Conservation (phyloP, 2,329 filamentous ascomycete genomes). For the Alternaria rosae region DNA sequence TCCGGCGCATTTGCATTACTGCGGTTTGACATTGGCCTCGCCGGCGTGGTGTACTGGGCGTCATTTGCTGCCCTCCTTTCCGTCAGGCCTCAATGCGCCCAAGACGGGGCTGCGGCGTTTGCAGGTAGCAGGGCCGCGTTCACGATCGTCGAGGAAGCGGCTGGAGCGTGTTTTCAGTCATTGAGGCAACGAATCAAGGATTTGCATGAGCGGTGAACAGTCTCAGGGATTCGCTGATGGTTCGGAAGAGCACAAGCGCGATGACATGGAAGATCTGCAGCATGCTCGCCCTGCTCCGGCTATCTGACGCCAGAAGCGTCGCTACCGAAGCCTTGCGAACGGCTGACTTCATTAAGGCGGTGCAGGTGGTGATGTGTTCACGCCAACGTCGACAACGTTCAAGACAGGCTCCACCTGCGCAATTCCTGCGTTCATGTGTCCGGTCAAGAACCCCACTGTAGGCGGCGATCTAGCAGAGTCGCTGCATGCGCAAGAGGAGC, state of each 20-base stretch:
- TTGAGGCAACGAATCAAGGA: conserved; percentile 48
- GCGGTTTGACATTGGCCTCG: conserved; percentile 31
- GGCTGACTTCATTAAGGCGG: conserved; percentile 47
- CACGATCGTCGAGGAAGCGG: conserved; percentile 27
- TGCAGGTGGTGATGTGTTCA: conserved; percentile 48
- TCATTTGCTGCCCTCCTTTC: conserved; percentile 38
- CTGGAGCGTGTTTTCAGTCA: conserved; percentile 18
- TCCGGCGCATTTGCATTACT: conserved; percentile 15
- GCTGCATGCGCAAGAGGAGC: conserved; percentile 33
- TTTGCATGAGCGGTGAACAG: conserved; percentile 46
- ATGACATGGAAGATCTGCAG: conserved; percentile 53
- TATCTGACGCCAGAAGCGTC: conserved; percentile 45
- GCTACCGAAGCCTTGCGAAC: conserved; percentile 49
- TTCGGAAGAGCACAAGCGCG: conserved; percentile 45
- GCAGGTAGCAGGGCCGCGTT: conserved; percentile 28
- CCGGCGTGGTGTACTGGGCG: conserved; percentile 19
- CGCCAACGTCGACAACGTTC: conserved; percentile 30
- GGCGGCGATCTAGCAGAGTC: conserved; percentile 21
- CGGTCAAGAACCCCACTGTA: conserved; percentile 23
- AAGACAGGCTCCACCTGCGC: conserved; percentile 17
- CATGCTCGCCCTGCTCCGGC: conserved; percentile 46
- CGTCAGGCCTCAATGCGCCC: conserved; percentile 41
- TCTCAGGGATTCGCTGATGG: conserved; percentile 45
- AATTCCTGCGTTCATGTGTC: conserved; percentile 24
- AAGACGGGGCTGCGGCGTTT: conserved; percentile 40